Conservation (phyloP, 2,329 filamentous ascomycete species). For the Elsinoe necatrix region DNA sequence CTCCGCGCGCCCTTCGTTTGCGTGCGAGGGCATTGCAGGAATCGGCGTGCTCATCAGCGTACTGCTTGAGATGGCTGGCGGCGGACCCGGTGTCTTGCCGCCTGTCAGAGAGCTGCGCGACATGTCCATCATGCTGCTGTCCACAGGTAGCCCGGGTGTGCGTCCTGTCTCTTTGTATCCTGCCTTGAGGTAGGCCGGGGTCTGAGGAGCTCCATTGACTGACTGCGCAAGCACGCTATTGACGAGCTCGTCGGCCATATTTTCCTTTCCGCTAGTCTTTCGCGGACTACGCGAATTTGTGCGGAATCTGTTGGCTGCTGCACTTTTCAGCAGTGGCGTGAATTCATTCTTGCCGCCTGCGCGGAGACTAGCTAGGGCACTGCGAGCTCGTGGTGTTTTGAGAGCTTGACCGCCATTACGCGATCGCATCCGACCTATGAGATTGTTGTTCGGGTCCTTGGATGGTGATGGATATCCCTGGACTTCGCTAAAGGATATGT, state of each 20-base stretch:
- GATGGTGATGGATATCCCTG: conserved; percentile 76
- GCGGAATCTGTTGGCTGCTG: conserved; percentile 59
- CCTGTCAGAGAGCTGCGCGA: conserved; percentile 56
- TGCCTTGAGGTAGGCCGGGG: conserved; percentile 57
- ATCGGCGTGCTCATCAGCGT: conserved; percentile 70
- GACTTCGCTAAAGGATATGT: conserved; percentile 79
- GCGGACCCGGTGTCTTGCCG: conserved; percentile 67
- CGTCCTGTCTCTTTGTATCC: conserved; percentile 53
- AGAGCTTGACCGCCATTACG: conserved; percentile 49
- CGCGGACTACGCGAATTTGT: conserved; percentile 20
- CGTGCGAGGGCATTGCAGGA: conserved; percentile 56
- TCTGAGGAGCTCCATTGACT: conserved; percentile 47
- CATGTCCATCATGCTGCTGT: conserved; percentile 59
- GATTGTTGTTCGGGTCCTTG: conserved; percentile 58
- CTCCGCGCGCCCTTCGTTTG: conserved; percentile 59
- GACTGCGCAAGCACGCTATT: conserved; percentile 30
- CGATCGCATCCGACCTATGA: conserved; percentile 67
- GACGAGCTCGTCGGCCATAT: conserved; percentile 17
- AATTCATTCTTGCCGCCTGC: conserved; percentile 62
- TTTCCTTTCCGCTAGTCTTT: conserved; percentile 20
- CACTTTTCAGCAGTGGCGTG: conserved; percentile 80
- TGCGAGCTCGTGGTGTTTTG: conserved; percentile 66
- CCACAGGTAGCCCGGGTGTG: conserved; percentile 67
- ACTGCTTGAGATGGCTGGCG: conserved; percentile 70
- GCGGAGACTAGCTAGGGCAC: conserved; percentile 60